Base-by-base conservation (phyloP, 768 basidiomycete genomes). In the Tephrocybe rancida region DNA sequence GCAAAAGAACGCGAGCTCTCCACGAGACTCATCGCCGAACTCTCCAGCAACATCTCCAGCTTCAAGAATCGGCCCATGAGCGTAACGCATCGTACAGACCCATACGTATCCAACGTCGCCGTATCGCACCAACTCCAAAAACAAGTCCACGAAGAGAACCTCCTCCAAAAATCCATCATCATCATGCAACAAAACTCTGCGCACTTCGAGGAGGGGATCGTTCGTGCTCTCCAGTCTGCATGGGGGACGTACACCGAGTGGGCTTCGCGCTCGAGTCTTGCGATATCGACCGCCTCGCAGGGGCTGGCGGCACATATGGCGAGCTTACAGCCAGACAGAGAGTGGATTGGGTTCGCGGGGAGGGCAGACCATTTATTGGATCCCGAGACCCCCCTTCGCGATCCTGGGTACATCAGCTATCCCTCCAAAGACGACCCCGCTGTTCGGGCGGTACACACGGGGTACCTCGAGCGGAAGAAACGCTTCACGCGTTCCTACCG, bases 131-230 rank as follows among this genome's bases (percentile, higher is more conserved):
- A 97, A 67, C 84, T 97, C 14, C 82, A 86, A 58, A 92, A 90
- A 61, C 95, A 98, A 73, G 92, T 98, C 41, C 86, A 94, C 71
- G 96, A 97, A 73, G 97, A 99, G 73, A 99, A 99, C 67, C 86
- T 95, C 0, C 85, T 99, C 13, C 96, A 99, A 73, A 99, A 98
- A 69, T 92, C 89, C 2, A 91, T 98, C 64, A 87, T 99, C 65
- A 95, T 99, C 69, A 98, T 96, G 85, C 96, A 99, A 63, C 94
- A 95, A 60, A 96, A 96, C 68, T 91, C 88, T 14, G 96, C 95
- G 19, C 88, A 95, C 67, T 99, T 99, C 62, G 97, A 98, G 70
- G 91, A 93, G 60, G 95, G 95, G 48, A 92, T 99, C 62, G 93
- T 99, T 24, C 90, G 92, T 54, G 86, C 93, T 2, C 83, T 99